Base-by-base conservation (phyloP, 805 yeast species). In the Lipomyces mesembrius region DNA sequence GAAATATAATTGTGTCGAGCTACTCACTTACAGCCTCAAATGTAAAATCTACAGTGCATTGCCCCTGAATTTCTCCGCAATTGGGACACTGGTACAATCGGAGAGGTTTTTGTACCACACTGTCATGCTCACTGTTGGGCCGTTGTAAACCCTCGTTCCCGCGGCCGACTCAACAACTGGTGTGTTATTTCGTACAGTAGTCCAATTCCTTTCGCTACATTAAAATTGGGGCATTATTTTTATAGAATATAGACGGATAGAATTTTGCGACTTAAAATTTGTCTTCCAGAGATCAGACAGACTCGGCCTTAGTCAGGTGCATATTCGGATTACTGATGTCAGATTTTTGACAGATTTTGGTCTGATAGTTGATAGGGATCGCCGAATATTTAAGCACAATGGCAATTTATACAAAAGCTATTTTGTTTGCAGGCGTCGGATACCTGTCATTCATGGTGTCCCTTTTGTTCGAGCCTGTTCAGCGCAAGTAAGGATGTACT, bases 391-490 rank as follows among this genome's bases (percentile, higher is more conserved):
- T 20, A 29, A 14, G 12, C 27, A 52, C 55, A 25, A 52, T 52
- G 55, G 55, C 27, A 14, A 7, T 52, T 5, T 52, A 25, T 29
- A 52, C n/a, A 25, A 52, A 52, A 6, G 34, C 55, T 14, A 7
- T 52, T 5, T 12, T 25, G 3, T 20, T 43, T 57, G 52, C 29
- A 9, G 53, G 22, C 27, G 11, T 62, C 2, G 51, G 53, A 5
- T 66, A 66, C 51, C 2, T 56, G 7, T 54, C 53, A 3, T 58
- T 59, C 34, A 25, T 66, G 12, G 12, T 25, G n/a, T 55, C 64
- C 4, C 35, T 62, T 8, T 20, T 58, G 8, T 55, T 57, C 14
- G 70, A 67, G 56, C 68, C 68, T 2, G 63, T 67, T 32, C 70
- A 67, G 54, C 53, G 70, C 34, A 43, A 51, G 70, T 67, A 39